These are phyloP conservation scores for Penicillium soppii DNA, from an alignment of 495 filamentous ascomycete species.

Conservation along the genomic window DNA sequence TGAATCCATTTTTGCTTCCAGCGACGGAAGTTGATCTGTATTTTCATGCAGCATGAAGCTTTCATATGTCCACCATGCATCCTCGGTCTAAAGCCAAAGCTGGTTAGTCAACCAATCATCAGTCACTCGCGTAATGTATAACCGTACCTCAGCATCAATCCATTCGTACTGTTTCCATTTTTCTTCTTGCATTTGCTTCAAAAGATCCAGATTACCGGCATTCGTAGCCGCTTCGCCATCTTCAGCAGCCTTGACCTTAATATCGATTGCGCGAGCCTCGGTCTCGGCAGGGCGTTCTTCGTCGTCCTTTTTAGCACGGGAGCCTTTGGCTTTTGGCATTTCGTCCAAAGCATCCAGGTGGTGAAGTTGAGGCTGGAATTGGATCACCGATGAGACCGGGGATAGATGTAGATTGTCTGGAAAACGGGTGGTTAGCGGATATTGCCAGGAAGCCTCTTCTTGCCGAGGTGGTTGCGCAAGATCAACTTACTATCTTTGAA, in stretches of 20 bases:
- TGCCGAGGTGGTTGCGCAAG: background rate
- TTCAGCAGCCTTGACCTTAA: constrained; percentile 62
- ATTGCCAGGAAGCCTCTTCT: constrained; percentile 3
- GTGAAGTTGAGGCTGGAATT: constrained; percentile 72
- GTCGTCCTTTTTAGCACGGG: constrained; percentile 43
- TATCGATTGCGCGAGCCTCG: constrained; percentile 64
- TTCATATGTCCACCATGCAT: constrained; percentile 61
- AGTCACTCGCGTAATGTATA: background rate
- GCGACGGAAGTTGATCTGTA: constrained; percentile 43
- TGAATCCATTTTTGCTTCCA: constrained; percentile 53
- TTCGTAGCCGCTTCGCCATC: constrained; percentile 51
- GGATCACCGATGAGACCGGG: constrained; percentile 64
- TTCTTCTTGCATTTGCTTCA: constrained; percentile 65
- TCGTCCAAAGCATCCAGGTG: constrained; percentile 71
- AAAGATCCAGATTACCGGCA: constrained; percentile 52
- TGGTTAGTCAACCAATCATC: constrained; percentile 19
- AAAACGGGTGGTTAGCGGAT: constrained; percentile 9
- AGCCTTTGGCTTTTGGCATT: constrained; percentile 30
- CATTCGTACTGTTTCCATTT: constrained; percentile 64
- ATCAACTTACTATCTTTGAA: constrained; percentile 58
- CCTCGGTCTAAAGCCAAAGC: constrained; percentile 44
- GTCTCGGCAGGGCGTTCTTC: constrained; percentile 44
- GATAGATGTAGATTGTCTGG: constrained; percentile 69
- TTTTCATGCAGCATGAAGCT: constrained; percentile 59
- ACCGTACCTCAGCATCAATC: constrained; percentile 64